Base-by-base conservation (phyloP, 495 filamentous ascomycete genomes). In the Arthonia radiata region DNA sequence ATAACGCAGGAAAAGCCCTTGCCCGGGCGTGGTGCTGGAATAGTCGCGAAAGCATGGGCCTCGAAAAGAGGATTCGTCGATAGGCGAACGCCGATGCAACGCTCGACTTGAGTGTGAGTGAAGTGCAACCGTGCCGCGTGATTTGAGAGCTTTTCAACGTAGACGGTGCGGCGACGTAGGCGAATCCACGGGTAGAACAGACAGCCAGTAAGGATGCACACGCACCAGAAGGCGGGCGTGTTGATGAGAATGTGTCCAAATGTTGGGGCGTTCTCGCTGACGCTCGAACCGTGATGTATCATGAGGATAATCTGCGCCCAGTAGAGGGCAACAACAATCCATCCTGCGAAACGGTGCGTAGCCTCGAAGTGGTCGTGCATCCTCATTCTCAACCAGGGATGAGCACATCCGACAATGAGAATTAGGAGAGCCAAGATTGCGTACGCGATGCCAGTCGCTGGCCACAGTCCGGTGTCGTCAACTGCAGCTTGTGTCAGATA, bases 31-130 rank as follows among this genome's bases (percentile, higher is more conserved):
- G 42, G 49, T 32, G 54, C 50, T 18, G 67, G 64, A 38, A 86
- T 76, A 13, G 69, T 71, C 12, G 76, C 78, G 36, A 89, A 89
- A 5, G 69, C 60, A 48, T 89, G 78, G 60, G 71, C 79, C 53
- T 89, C 77, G 8, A 52, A 59, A 28, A 86, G 47, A 0, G 69
- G 69, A 10, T 52, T 52, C 28, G 60, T 48, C 17, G 62, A 64
- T 28, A 59, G 44, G 2, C 61, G 54, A 23, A 66, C 48, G 15
- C 47, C 43, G 5, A 39, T 28, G 17, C 49, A 41, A 14, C 29
- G 28, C 2, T 31, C n/a, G n/a, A n/a, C n/a, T n/a, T n/a, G n/a
- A 31, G 52, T 45, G 38, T 73, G 64, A 39, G 56, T 50, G 46
- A 79, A 71, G 45, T 74, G 66, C 18, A 81, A 56, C n/a, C 68